Percentiles rank a stretch among this genome's conserved stretches.
These are phyloP conservation scores for Silene conica DNA, from an alignment of 148 eudicot species.

Conservation along the genomic window DNA sequence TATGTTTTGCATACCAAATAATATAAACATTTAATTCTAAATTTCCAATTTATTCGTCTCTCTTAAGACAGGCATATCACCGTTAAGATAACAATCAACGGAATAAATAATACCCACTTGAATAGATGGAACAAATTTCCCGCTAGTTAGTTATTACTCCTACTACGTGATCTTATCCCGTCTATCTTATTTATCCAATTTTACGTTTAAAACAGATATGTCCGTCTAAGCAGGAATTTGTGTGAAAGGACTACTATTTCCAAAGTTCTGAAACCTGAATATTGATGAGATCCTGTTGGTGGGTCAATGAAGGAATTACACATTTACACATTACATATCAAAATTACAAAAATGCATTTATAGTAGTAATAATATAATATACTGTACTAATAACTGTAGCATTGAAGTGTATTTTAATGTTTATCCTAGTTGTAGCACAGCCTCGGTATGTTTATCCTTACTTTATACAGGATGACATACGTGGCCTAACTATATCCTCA, in stretches of 20 bases:
- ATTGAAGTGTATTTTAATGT: no score
- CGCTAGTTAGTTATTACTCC: no score
- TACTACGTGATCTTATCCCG: no score
- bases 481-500: slow-evolving; percentile 50
- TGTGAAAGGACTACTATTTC: slow-evolving; percentile 9
- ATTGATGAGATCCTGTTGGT: slow-evolving; percentile 11
- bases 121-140: no score
- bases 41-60: neutral
- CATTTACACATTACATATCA: neutral
- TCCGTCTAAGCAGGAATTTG: no score
- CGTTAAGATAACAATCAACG: neutral
- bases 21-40: neutral
- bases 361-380: neutral
- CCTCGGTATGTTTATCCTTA: slow-evolving; percentile 11
- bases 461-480: slow-evolving; percentile 29
- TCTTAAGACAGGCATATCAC: no score
- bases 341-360: neutral
- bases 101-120: neutral
- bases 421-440: neutral
- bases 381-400: no score
- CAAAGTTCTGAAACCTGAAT: slow-evolving; percentile 12
- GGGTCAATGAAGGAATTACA: slow-evolving; percentile 8
- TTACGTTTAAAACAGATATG: no score
- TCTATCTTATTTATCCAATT: no score
- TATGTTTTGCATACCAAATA: slow-evolving; percentile 27